phyloP scores from a whole-genome alignment of 1,284 basidiomycete genomes.

The Filobasidium uniguttulatum region DNA sequence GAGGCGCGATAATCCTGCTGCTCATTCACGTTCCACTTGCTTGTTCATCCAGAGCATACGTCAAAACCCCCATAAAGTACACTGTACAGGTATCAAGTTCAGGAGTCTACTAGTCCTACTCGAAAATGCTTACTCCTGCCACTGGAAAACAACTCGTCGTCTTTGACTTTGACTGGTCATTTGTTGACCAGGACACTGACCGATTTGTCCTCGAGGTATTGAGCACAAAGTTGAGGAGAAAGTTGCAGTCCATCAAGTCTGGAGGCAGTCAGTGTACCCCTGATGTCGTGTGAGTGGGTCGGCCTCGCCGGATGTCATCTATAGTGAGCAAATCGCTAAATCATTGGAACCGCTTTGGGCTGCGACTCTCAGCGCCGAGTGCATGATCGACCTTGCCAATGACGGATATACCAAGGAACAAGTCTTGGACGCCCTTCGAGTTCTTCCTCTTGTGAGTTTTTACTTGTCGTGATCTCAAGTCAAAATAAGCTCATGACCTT shows the following conservation, averaged over 20 bases:
- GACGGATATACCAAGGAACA: slow-evolving; percentile 56
- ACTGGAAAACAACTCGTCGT: slow-evolving; percentile 62
- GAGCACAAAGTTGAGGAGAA: slow-evolving; percentile 65
- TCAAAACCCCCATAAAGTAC: no score
- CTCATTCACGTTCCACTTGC: no score
- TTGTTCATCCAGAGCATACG: no score
- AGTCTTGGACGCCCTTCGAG: slow-evolving; percentile 60
- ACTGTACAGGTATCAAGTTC: no score
- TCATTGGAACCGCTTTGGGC: not conserved
- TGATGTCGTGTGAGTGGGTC: slow-evolving; percentile 64
- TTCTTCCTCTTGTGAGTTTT: slow-evolving; percentile 69
- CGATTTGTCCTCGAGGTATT: slow-evolving; percentile 91
- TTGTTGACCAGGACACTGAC: slow-evolving; percentile 86
- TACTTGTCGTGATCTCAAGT: no score
- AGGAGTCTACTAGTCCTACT: no score
- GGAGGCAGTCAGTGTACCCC: slow-evolving; percentile 62
- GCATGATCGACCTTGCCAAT: slow-evolving; percentile 53
- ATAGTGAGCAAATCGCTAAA: slow-evolving; percentile 4
- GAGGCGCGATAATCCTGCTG: no score
- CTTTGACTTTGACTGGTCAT: slow-evolving; percentile 94
- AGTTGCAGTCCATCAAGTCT: slow-evolving; percentile 58
- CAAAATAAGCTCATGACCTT: no score
- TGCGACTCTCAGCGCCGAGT: slow-evolving; percentile 47
- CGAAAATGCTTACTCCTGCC: not conserved
- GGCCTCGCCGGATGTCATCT: slow-evolving; percentile 3